Base-by-base conservation (phyloP, 2,329 filamentous ascomycete species). In the Pyricularia pennisetigena region DNA sequence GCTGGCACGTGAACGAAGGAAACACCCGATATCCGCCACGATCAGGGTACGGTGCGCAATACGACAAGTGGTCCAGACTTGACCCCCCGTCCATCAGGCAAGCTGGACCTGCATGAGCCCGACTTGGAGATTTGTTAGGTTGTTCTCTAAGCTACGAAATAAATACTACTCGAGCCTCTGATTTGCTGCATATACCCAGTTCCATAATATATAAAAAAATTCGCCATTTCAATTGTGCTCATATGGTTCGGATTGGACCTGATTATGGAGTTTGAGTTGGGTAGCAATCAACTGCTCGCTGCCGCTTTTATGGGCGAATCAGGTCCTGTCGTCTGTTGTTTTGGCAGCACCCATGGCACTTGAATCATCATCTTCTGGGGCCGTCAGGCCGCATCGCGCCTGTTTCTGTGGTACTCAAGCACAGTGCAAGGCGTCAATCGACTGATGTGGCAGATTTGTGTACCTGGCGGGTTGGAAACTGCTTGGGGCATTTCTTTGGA, bases 361-460 rank as follows among this genome's bases (percentile, higher is more conserved):
- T 61, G 57, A 61, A 61, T 61, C 57, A 23, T 24, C 24, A 4
- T 61, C 24, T 26, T 24, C 57, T 61, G 57, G 57, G 57, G 57
- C 57, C n/a, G 57, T 61, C 57, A 61, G 57, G 57, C 57, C 57
- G 57, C 57, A 61, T 61, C 57, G 57, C 57, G 57, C 57, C 57
- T 61, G n/a, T 61, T 61, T 23, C n/a, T 61, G 24, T 61, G 57
- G 24, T 61, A 16, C 57, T 16, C 12, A 16, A 23, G 57, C 57
- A 61, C 57, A 24, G 57, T 61, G 57, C 57, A 26, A 23, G 24
- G 57, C 24, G n/a, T 10, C 24, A 23, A 24, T 23, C 57, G n/a
- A 26, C 24, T 61, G 57, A 61, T 26, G n/a, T 61, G 57, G n/a
- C 57, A 61, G n/a, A n/a, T 59, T 26, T 23, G 57, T 23, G n/a